Evolutionary conservation across 2,329 filamentous ascomycete species (phyloP).

Genomic region (Clonostachys rosea): DNA sequence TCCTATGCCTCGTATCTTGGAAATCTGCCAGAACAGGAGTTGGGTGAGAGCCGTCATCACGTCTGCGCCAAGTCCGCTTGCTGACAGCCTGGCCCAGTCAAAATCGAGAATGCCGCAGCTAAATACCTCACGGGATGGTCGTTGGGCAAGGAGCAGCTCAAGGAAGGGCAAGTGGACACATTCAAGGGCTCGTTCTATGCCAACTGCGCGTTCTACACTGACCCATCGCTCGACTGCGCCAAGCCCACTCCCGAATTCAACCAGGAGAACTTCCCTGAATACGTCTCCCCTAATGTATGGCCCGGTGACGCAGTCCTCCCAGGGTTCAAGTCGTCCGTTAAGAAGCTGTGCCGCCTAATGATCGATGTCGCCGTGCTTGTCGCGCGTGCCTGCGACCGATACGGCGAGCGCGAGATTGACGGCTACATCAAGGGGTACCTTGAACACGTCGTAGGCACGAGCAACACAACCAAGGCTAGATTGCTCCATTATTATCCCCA

Average conservation of each 20-base stretch:
- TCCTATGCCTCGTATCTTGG: constrained; percentile 89
- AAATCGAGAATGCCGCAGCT: constrained; percentile 53
- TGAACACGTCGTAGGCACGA: constrained; percentile 80
- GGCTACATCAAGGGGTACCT: constrained; percentile 71
- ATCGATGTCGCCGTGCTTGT: constrained; percentile 89
- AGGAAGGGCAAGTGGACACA: constrained; percentile 72
- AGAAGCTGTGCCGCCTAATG: constrained; percentile 74
- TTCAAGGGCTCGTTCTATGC: constrained; percentile 82
- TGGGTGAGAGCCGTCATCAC: constrained; percentile 47
- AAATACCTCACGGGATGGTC: constrained; percentile 74
- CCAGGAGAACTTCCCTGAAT: constrained; percentile 70
- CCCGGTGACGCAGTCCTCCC: constrained; percentile 61
- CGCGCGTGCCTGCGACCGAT: constrained; percentile 83
- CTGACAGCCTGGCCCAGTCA: constrained; percentile 25
- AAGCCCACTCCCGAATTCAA: constrained; percentile 54
- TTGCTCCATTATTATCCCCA: constrained; percentile 89
- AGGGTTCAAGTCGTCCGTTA: constrained; percentile 69
- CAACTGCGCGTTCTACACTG: constrained; percentile 75
- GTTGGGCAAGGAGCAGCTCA: constrained; percentile 75
- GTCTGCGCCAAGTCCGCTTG: background rate
- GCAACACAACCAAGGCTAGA: constrained; percentile 84
- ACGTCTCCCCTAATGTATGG: constrained; percentile 89
- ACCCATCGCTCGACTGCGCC: constrained; percentile 57
- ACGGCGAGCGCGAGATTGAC: constrained; percentile 72
- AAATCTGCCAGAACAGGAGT: constrained; percentile 65